Base-by-base conservation (phyloP, 768 basidiomycete genomes). In the Nidularia pulvinata region DNA sequence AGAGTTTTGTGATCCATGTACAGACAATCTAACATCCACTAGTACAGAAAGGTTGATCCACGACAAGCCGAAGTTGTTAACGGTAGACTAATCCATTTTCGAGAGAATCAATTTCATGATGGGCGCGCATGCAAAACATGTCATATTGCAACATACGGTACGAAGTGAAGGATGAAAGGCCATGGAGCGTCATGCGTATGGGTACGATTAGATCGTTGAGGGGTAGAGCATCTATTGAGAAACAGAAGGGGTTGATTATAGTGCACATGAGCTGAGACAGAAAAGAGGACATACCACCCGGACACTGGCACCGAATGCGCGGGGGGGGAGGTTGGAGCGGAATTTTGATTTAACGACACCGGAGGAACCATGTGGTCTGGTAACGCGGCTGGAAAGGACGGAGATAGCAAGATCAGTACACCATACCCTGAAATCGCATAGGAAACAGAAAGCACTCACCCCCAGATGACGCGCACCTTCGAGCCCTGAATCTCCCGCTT, bases 261-360 rank as follows among this genome's bases (percentile, higher is more conserved):
- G 22, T 11, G 10, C 10, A 39, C n/a, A 39, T 9, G 9, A 49
- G 36, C 37, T 11, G 10, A 54, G 5, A 19, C 22, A 14, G 34
- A 14, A 48, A 49, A 13, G 19, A 34, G 46, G 51, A 84, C 91
- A 60, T 75, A 96, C 93, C 72, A 96, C 81, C 70, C 94, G 89
- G 70, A 94, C 89, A 65, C 83, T 83, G 53, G 94, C 95, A 75
- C 95, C 96, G 71, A 98, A 97, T 56, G 90, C 84, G 63, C 89
- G 89, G 58, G 96, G 93, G 61, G 96, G 95, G 61, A 98, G 87
- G 83, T 98, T 98, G 65, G 85, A 84, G 59, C 82, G 80, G 85
- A 98, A 98, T 83, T 97, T 97, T 76, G 92, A 88, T 77, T 95
- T 95, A 64, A 98, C 95, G 64, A 95, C 93, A 67, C 96, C 96